Percentiles rank a stretch among this genome's conserved stretches.
Conservation (phyloP, 495 filamentous ascomycete species). For the Neurospora intermedia region DNA sequence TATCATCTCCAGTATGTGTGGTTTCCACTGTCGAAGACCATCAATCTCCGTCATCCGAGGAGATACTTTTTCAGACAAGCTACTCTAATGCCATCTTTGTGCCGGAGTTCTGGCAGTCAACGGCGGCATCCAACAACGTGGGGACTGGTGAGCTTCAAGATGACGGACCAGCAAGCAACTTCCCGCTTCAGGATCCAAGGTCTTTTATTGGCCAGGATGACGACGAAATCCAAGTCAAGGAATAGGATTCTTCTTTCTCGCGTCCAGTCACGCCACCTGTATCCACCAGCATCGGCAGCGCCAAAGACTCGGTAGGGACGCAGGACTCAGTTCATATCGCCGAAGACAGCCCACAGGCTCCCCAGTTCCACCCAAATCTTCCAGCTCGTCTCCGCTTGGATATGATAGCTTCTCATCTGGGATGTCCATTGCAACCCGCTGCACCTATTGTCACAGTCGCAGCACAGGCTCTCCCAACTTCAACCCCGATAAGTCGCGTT, state of each 20-base stretch:
- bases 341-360: background rate
- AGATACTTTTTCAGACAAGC: background rate
- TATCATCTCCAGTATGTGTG: background rate
- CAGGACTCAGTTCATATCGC: background rate
- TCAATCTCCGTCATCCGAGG: background rate
- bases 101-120: background rate
- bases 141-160: background rate
- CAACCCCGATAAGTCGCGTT: background rate
- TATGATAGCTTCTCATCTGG: background rate
- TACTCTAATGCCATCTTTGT: background rate
- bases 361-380: background rate
- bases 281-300: background rate
- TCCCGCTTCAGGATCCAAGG: background rate
- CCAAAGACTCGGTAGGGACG: background rate
- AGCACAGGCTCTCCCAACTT: background rate
- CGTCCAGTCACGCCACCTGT: background rate
- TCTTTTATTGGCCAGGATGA: background rate
- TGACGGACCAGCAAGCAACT: background rate
- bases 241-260: background rate
- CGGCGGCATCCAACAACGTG: background rate
- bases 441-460: background rate
- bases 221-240: background rate
- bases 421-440: background rate
- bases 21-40: background rate
- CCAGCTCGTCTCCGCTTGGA: background rate